Percentiles rank a stretch among this genome's conserved stretches.
Conservation (phyloP, 2,329 filamentous ascomycete species). For the Amylocarpus encephaloides region DNA sequence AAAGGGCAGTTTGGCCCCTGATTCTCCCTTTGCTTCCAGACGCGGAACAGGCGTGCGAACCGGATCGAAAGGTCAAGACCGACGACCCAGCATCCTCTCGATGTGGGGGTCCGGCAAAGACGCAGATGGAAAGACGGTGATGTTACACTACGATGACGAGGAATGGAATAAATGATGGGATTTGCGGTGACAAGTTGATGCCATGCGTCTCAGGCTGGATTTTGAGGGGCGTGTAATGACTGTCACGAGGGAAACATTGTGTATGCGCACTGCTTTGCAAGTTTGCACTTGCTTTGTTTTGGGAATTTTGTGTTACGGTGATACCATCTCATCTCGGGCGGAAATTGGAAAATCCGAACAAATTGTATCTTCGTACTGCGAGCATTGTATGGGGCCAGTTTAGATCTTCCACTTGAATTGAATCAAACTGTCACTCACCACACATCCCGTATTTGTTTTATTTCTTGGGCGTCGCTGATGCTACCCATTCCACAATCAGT, state of each 20-base stretch:
- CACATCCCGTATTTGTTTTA: no score
- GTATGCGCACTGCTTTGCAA: neutral
- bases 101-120: slow-evolving; percentile 6
- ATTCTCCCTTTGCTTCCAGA: neutral
- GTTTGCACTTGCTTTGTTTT: neutral
- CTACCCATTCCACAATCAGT: no score
- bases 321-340: slow-evolving; percentile 1
- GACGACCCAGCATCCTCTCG: slow-evolving; percentile 6
- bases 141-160: slow-evolving; percentile 4
- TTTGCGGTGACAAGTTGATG: neutral
- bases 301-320: neutral
- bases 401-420: no score
- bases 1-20: neutral
- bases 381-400: no score
- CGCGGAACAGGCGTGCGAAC: neutral
- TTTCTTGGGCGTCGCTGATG: no score
- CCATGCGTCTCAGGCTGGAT: neutral
- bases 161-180: slow-evolving; percentile 1
- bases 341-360: neutral
- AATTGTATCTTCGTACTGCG: no score
- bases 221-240: neutral
- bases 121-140: slow-evolving; percentile 2
- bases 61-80: neutral
- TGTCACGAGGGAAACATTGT: neutral
- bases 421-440: no score